Conservation (phyloP, 2,329 filamentous ascomycete species). For the Cryphonectria radicalis region DNA sequence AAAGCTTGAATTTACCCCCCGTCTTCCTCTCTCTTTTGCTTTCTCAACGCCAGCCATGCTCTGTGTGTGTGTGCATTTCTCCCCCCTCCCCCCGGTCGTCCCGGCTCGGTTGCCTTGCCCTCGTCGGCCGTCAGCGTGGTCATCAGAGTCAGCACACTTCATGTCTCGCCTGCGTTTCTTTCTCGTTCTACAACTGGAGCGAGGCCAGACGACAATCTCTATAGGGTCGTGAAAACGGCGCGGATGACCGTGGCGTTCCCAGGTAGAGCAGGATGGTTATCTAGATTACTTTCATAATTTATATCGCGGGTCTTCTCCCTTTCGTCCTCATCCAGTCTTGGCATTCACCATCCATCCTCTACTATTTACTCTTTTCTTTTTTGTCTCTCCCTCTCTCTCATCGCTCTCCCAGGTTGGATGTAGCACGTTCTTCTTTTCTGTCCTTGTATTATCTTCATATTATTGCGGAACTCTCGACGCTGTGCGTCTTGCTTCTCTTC, state of each 20-base stretch:
- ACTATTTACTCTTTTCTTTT: neutral
- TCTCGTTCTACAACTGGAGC: neutral
- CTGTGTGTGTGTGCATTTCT: neutral
- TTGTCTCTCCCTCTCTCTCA: neutral
- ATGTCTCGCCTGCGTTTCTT: slow-evolving; percentile 8
- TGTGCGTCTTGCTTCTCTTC: slow-evolving; percentile 4
- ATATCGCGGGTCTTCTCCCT: neutral
- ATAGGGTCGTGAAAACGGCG: neutral
- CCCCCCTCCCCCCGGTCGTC: neutral
- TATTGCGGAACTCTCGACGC: neutral
- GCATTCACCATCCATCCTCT: neutral
- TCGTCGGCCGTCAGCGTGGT: neutral
- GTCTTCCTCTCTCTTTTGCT: neutral
- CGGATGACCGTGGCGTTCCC: neutral
- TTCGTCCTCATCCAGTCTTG: neutral
- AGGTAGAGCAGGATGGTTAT: neutral
- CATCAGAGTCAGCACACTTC: neutral
- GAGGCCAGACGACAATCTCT: neutral
- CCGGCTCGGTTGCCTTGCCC: neutral
- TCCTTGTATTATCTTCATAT: neutral
- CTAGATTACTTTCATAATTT: neutral
- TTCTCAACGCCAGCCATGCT: neutral
- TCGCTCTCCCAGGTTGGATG: slow-evolving; percentile 10
- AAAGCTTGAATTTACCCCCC: neutral
- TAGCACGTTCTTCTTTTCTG: neutral